Evolutionary conservation across 1,284 basidiomycete genomes (phyloP).

Genomic region (Marasmius sp.): DNA sequence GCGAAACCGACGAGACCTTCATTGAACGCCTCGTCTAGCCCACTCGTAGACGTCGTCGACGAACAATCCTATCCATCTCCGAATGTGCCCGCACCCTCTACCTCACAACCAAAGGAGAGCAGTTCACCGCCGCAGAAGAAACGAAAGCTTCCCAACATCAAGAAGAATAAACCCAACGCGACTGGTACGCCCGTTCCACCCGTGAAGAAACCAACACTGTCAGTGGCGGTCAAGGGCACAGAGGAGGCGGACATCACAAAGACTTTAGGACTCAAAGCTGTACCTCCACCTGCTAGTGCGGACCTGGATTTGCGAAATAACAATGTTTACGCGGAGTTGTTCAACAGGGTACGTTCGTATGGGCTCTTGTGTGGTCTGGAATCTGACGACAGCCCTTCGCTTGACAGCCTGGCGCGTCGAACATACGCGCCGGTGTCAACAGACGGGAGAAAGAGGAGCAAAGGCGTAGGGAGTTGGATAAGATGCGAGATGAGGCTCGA

Average conservation of each 20-base stretch:
- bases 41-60: slow-evolving; percentile 5
- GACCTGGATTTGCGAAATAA: slow-evolving; percentile 67
- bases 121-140: slow-evolving; percentile 47
- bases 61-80: neutral
- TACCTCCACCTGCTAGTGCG: slow-evolving; percentile 24
- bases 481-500: slow-evolving; percentile 69
- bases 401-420: slow-evolving; percentile 46
- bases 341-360: slow-evolving; percentile 53
- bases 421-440: slow-evolving; percentile 57
- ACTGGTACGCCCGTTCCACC: slow-evolving; percentile 19
- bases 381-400: neutral
- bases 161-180: slow-evolving; percentile 57
- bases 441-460: slow-evolving; percentile 67
- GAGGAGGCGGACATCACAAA: slow-evolving; percentile 30
- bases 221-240: slow-evolving; percentile 20
- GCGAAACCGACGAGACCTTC: neutral
- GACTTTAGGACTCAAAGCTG: slow-evolving; percentile 21
- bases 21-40: neutral
- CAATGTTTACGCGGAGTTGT: slow-evolving; percentile 63
- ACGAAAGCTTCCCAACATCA: slow-evolving; percentile 69
- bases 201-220: slow-evolving; percentile 8
- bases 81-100: slow-evolving; percentile 4
- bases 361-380: neutral
- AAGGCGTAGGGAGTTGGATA: slow-evolving; percentile 64
- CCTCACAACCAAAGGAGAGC: slow-evolving; percentile 24